Conservation (phyloP, 2,329 filamentous ascomycete species). For the Xylaria sp. region DNA sequence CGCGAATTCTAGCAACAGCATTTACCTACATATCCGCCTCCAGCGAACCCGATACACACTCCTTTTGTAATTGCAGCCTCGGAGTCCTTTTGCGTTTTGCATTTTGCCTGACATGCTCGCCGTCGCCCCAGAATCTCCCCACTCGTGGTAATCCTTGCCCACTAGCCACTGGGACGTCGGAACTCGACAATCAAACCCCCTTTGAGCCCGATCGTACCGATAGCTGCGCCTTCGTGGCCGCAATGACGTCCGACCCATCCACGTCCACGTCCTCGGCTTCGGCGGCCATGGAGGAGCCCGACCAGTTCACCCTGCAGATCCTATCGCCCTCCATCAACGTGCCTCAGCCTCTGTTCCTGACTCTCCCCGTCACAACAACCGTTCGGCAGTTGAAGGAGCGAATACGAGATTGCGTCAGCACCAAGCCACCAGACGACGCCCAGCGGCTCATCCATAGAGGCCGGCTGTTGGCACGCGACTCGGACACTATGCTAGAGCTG, state of each 20-base stretch:
- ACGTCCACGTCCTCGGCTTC: constrained; percentile 39
- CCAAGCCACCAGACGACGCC: constrained; percentile 58
- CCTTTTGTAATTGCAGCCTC: constrained; percentile 3
- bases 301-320: constrained; percentile 59
- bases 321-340: constrained; percentile 64
- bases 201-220: too few relatives aligned
- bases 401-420: constrained; percentile 57
- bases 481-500: constrained; percentile 60
- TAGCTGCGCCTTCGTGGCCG: too few relatives aligned
- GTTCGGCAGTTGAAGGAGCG: constrained; percentile 63
- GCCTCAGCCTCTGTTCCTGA: constrained; percentile 55
- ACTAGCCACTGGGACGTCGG: not conserved
- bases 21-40: not conserved
- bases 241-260: not conserved
- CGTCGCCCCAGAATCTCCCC: constrained; percentile 9
- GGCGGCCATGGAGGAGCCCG: constrained; percentile 33
- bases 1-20: too few relatives aligned
- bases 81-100: constrained; percentile 18
- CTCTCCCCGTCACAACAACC: constrained; percentile 56
- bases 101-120: constrained; percentile 32
- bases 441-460: constrained; percentile 67
- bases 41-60: constrained; percentile 1
- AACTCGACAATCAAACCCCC: not conserved
- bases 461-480: constrained; percentile 59
- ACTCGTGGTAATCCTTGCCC: constrained; percentile 22